Conservation (phyloP, 2,329 filamentous ascomycete species). For the Calcarisporium arbuscula region DNA sequence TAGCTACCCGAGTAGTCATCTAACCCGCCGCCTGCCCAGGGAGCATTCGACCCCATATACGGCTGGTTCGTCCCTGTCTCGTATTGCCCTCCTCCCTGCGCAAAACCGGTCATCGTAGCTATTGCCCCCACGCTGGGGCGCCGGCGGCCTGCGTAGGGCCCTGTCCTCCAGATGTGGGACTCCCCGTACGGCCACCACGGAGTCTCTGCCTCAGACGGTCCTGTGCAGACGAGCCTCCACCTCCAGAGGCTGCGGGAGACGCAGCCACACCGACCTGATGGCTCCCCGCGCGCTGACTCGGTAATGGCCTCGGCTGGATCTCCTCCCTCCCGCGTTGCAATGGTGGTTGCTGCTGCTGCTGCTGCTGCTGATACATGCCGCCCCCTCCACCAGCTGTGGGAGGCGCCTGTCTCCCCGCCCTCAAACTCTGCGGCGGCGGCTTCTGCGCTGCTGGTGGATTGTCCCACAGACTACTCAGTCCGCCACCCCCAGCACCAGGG, state of each 20-base stretch:
- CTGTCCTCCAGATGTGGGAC: constrained; percentile 32
- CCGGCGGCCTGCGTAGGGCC: constrained; percentile 22
- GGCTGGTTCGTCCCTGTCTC: constrained; percentile 27
- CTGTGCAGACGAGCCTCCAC: constrained; percentile 57
- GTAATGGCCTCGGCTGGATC: constrained; percentile 52
- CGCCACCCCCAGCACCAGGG: constrained; percentile 20
- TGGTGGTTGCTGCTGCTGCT: not conserved
- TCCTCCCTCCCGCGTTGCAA: constrained; percentile 23
- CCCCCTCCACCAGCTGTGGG: constrained; percentile 20
- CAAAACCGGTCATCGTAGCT: constrained; percentile 40
- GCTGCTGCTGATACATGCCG: not conserved
- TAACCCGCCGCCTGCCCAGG: constrained; percentile 40
- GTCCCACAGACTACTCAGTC: constrained; percentile 55
- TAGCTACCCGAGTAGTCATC: constrained; percentile 20
- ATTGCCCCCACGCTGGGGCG: constrained; percentile 19
- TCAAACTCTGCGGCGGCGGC: constrained; percentile 36
- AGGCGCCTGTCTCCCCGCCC: constrained; percentile 33
- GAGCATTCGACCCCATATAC: constrained; percentile 39
- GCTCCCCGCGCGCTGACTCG: constrained; percentile 68
- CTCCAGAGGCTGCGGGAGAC: constrained; percentile 23
- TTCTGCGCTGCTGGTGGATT: constrained; percentile 25
- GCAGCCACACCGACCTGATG: constrained; percentile 51
- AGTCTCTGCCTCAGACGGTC: constrained; percentile 76
- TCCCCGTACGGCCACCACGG: constrained; percentile 57
- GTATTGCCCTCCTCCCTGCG: constrained; percentile 5